phyloP scores from a whole-genome alignment of 768 basidiomycete genomes.

The Boletus coccyginus region DNA sequence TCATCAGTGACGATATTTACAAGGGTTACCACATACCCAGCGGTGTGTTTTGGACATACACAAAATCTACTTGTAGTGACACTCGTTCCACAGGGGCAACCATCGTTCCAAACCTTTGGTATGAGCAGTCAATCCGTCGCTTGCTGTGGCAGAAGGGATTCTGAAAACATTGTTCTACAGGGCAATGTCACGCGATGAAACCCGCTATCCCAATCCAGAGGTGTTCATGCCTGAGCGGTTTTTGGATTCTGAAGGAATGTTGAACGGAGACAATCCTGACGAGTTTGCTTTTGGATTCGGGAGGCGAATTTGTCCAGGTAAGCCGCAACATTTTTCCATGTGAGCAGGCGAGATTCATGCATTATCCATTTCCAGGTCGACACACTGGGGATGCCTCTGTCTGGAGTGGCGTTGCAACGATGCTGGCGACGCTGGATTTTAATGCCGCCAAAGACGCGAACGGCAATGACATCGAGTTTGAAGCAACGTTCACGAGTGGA shows the following conservation, averaged over 20 bases:
- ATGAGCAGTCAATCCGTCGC: neutral
- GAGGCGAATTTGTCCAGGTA: neutral
- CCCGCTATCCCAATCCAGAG: neutral
- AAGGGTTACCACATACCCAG: conserved; percentile 2
- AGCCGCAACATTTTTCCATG: neutral
- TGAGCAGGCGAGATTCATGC: neutral
- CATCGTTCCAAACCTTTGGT: neutral
- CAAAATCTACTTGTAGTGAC: neutral
- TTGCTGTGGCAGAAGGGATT: neutral
- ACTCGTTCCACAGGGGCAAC: neutral
- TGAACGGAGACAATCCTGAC: neutral
- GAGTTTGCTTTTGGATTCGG: neutral
- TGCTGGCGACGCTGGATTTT: neutral
- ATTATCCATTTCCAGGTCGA: neutral
- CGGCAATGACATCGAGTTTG: conserved; percentile 4
- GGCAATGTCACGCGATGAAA: neutral
- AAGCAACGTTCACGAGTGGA: neutral
- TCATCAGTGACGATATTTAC: neutral
- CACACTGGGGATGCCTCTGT: neutral
- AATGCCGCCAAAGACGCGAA: neutral
- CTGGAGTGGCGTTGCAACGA: neutral
- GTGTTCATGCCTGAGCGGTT: neutral
- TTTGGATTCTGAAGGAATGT: neutral
- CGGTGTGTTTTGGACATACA: neutral
- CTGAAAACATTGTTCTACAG: neutral